Evolutionary conservation across 805 yeast species (phyloP), one percentile per base, ranked within the genome.

Genomic region (Ogataea kodamae): DNA sequence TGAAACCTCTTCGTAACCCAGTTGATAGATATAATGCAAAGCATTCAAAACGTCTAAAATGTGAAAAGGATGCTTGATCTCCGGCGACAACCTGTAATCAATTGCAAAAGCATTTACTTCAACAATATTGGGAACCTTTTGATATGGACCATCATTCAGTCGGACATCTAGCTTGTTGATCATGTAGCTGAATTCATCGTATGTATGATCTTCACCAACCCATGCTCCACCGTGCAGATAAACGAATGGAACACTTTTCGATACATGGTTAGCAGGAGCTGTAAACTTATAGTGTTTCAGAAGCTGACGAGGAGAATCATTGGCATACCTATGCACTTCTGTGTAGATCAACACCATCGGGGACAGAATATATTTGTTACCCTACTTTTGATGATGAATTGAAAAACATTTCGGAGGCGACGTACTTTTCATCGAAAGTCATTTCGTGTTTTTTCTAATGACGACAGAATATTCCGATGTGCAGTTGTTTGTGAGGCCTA

Each of bases 141-240:
- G 35, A n/a, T 30, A 27, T n/a, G 13, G 12, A 5, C 21, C 27
- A 8, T 30, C 28, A 18, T 28, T 35, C 39, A 51, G 8, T 43
- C 31, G 9, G 44, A 46, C 13, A 39, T 48, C 48, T 2, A 49
- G 40, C 14, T 45, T 35, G 6, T 33, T 22, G 14, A 57, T 43
- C 26, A 77, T 38, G 9, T 43, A 45, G 7, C 61, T 61, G 34
- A 74, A 76, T 47, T 81, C 90, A 23, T 67, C 57, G 17, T 61
- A 68, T 0, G 88, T 79, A 50, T 81, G 79, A 3, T 42, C 52
- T 1, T 77, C 74, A 49, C 82, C 94, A 41, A 85, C 66, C 95
- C 95, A 86, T 0, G 88, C 94, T 0, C 96, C 96, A 1, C 96
- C 96, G 57, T 86, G 96, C 23, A 86, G 69, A 45, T 76, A 78